phyloP scores from a whole-genome alignment of 768 basidiomycete genomes.

The Thelephora aurantiotincta region DNA sequence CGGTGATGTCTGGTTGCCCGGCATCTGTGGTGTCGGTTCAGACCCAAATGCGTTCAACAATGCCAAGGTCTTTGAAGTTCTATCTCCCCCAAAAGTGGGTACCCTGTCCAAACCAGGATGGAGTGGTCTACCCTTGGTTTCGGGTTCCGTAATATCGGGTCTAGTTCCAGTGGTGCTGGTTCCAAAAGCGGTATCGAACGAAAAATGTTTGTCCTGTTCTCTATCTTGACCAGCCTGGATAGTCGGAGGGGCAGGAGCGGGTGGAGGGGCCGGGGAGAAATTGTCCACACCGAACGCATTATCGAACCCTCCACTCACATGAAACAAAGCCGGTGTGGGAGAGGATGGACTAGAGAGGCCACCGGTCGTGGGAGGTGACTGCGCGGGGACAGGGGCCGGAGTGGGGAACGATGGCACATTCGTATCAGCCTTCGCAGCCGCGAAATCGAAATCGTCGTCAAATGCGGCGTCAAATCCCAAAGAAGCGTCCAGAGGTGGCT shows the following conservation, averaged over 20 bases:
- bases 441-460: conserved; percentile 57
- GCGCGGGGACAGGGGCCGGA: conserved; percentile 9
- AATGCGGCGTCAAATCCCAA: conserved; percentile 58
- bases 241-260: conserved; percentile 6
- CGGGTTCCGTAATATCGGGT: neutral
- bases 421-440: conserved; percentile 20
- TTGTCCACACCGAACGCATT: neutral
- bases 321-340: neutral
- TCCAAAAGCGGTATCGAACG: conserved; percentile 37
- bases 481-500: conserved; percentile 19
- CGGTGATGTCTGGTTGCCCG: no score
- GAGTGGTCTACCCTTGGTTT: no score
- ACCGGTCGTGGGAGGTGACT: neutral
- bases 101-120: no score
- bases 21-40: no score
- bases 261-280: conserved; percentile 2
- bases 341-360: neutral
- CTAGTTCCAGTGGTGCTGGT: conserved; percentile 9
- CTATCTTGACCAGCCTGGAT: conserved; percentile 7
- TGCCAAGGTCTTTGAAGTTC: neutral
- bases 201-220: conserved; percentile 10
- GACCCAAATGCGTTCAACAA: no score
- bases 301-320: neutral
- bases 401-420: conserved; percentile 12
- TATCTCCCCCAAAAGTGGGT: no score